Percentiles rank a stretch among this genome's conserved stretches.
phyloP scores from a whole-genome alignment of 495 filamentous ascomycete species.

The Amorphotheca resinae region DNA sequence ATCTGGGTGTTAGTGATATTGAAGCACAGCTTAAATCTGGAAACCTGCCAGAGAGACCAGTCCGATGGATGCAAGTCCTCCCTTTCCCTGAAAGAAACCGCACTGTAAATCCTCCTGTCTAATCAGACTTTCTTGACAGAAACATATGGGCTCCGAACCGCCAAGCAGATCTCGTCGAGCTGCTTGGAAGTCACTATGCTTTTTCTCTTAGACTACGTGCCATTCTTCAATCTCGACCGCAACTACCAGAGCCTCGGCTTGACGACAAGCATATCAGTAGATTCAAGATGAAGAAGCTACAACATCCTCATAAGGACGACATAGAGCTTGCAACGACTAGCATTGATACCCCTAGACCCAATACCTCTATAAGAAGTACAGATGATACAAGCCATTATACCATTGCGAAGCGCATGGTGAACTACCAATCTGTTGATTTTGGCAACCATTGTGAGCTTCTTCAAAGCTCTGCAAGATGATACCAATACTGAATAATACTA shows the following conservation, averaged over 20 bases:
- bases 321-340: conserved; percentile 4
- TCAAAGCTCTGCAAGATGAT: not conserved
- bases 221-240: conserved; percentile 32
- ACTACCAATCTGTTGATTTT: conserved; percentile 31
- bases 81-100: too few relatives aligned
- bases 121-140: conserved; percentile 22
- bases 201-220: conserved; percentile 55
- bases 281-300: not conserved
- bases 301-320: conserved; percentile 5
- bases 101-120: not conserved
- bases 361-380: not conserved
- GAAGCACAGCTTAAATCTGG: conserved; percentile 22
- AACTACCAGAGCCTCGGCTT: not conserved
- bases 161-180: conserved; percentile 41
- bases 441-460: conserved; percentile 16
- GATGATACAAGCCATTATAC: conserved; percentile 14
- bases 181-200: conserved; percentile 44
- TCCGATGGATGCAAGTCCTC: conserved; percentile 55
- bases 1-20: conserved; percentile 39
- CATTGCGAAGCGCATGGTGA: conserved; percentile 19
- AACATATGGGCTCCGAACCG: conserved; percentile 62
- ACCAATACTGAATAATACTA: not conserved
- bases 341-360: conserved; percentile 3
- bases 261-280: not conserved
- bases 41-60: conserved; percentile 18